A percentile compares a stretch with the other conserved stretches of the same genome.
phyloP scores from a whole-genome alignment of 2,329 filamentous ascomycete genomes.

The Dothideomycetes sp. region DNA sequence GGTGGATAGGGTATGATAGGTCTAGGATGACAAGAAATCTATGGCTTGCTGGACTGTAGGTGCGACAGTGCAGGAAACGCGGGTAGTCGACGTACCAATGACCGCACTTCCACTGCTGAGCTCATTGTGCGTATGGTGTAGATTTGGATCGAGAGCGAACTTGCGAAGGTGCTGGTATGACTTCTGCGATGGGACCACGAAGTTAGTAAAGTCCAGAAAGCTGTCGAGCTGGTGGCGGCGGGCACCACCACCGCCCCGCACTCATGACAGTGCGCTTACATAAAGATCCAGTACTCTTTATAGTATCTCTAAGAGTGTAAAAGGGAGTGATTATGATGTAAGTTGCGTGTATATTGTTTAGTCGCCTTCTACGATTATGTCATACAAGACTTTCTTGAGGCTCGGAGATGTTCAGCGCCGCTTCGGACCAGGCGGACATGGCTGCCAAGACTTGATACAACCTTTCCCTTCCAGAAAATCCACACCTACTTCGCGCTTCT shows the following conservation, averaged over 20 bases:
- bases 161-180: background rate
- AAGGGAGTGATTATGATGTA: background rate
- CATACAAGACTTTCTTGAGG: background rate
- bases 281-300: background rate
- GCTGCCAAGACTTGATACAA: too few species aligned
- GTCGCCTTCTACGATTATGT: background rate
- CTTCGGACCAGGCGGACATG: too few species aligned
- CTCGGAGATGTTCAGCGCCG: background rate
- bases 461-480: too few species aligned
- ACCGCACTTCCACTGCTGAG: slow-evolving; percentile 11
- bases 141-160: background rate
- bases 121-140: slow-evolving; percentile 5
- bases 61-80: background rate
- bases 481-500: too few species aligned
- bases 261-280: background rate
- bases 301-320: background rate
- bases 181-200: background rate
- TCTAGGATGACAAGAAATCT: background rate
- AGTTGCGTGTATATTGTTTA: too few species aligned
- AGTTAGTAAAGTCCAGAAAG: background rate
- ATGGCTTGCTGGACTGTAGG: background rate
- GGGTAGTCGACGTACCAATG: slow-evolving; percentile 12
- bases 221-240: too few species aligned
- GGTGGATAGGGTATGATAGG: background rate
- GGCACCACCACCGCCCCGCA: too few species aligned